Percentiles rank a stretch among this genome's conserved stretches.
Conservation (phyloP, 1,284 basidiomycete species). For the Heimioporus retisporus region DNA sequence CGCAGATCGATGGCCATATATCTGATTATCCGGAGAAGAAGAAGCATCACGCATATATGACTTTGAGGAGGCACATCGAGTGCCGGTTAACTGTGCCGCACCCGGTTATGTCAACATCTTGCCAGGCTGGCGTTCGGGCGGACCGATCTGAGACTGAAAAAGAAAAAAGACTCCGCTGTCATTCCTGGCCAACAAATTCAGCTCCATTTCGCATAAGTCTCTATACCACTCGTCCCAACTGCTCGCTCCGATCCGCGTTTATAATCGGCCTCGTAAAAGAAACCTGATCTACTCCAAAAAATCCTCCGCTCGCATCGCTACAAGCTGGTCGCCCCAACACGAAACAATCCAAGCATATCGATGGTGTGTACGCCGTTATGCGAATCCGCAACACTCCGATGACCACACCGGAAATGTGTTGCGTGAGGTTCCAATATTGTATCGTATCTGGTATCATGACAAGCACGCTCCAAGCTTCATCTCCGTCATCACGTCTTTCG, state of each 20-base stretch:
- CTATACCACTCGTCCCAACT: constrained; percentile 26
- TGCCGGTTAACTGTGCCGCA: constrained; percentile 7
- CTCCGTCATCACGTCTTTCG: constrained; percentile 24
- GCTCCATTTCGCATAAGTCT: too few relatives aligned
- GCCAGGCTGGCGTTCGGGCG: too few relatives aligned
- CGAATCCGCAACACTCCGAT: constrained; percentile 43
- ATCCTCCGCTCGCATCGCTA: constrained; percentile 45
- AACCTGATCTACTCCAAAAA: constrained; percentile 50
- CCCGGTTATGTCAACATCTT: constrained; percentile 26
- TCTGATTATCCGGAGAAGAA: constrained; percentile 23
- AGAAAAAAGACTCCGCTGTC: too few relatives aligned
- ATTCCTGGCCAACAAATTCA: too few relatives aligned
- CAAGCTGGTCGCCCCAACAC: background rate
- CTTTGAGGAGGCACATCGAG: constrained; percentile 39
- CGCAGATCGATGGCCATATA: constrained; percentile 21
- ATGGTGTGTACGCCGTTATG: constrained; percentile 59
- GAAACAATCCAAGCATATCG: background rate
- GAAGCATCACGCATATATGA: constrained; percentile 20
- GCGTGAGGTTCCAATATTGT: too few relatives aligned
- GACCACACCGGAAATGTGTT: constrained; percentile 62
- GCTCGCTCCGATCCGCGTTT: constrained; percentile 42
- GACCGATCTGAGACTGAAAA: too few relatives aligned
- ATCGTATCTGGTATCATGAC: constrained; percentile 23
- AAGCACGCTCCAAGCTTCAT: constrained; percentile 34
- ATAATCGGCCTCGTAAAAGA: constrained; percentile 47